Conservation (phyloP, 192 early-diverging fungal genomes). For the Coemansia sp. region DNA sequence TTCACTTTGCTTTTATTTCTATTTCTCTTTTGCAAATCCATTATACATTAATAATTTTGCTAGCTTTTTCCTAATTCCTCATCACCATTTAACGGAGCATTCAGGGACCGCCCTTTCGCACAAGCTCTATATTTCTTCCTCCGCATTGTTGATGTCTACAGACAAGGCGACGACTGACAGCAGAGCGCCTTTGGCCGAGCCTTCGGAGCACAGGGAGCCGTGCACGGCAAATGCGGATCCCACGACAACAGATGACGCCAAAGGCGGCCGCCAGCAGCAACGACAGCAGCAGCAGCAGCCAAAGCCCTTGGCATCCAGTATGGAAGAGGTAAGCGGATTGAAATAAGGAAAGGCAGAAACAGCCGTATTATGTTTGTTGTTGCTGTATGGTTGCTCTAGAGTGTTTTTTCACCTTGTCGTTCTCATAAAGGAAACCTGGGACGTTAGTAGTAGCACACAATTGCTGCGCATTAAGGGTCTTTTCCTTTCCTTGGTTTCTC, state of each 20-base stretch:
- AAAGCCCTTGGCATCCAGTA: constrained; percentile 18
- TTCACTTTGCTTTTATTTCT: not conserved
- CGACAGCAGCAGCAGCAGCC: not conserved
- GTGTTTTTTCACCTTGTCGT: no score
- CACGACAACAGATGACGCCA: not conserved
- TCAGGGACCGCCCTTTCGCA: no score
- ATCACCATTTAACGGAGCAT: no score
- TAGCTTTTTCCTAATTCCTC: not conserved
- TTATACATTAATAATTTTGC: not conserved
- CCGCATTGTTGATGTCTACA: not conserved
- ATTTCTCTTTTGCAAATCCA: not conserved
- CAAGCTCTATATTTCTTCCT: no score
- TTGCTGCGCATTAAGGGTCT: not conserved
- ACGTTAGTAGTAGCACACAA: not conserved
- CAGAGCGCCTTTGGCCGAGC: not conserved
- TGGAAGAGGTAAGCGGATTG: constrained; percentile 30
- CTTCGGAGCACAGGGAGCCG: no score
- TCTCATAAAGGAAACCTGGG: no score
- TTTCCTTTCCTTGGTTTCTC: not conserved
- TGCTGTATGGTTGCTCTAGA: no score
- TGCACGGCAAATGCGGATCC: no score
- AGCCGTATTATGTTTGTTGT: no score
- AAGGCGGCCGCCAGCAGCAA: not conserved
- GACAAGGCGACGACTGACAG: not conserved
- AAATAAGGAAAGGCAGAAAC: not conserved